Percentiles rank a stretch among this genome's conserved stretches.
phyloP scores from a whole-genome alignment of 1,284 basidiomycete genomes.

The Schizophyllum commune region DNA sequence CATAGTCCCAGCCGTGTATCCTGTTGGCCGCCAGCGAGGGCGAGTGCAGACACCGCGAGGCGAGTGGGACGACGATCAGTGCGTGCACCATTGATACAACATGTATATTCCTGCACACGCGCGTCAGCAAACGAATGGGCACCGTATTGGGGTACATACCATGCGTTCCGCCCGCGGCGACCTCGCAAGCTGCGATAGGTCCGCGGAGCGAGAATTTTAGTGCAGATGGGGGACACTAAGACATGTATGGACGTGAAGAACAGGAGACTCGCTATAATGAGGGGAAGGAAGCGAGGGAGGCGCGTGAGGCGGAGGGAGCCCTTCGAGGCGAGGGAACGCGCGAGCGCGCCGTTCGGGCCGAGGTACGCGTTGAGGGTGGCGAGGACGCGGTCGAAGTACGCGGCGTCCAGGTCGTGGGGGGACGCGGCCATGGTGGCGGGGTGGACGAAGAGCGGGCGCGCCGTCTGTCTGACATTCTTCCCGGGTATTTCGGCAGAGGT shows the following conservation, averaged over 20 bases:
- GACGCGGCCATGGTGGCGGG: neutral
- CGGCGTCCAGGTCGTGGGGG: neutral
- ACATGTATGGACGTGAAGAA: slow-evolving; percentile 33
- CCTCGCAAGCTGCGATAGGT: slow-evolving; percentile 27
- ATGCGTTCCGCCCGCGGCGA: slow-evolving; percentile 32
- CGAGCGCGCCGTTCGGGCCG: neutral
- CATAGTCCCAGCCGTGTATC: slow-evolving; percentile 50
- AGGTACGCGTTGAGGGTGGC: neutral
- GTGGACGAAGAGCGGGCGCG: neutral
- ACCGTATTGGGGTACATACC: slow-evolving; percentile 24
- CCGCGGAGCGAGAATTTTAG: slow-evolving; percentile 23
- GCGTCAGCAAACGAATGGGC: neutral
- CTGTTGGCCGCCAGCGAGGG: slow-evolving; percentile 36
- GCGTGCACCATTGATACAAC: slow-evolving; percentile 51
- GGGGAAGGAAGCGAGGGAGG: slow-evolving; percentile 5
- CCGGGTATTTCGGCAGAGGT: neutral
- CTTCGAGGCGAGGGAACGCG: neutral
- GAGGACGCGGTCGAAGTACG: neutral
- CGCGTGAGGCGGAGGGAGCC: neutral
- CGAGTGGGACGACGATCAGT: slow-evolving; percentile 41
- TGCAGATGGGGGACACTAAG: slow-evolving; percentile 32
- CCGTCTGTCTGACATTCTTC: neutral
- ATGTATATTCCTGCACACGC: slow-evolving; percentile 39
- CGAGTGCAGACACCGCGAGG: slow-evolving; percentile 33
- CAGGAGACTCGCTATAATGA: slow-evolving; percentile 15